Evolutionary conservation across 108 stramenopile species (phyloP), one percentile per base, ranked within the genome.

Genomic region (Skeletonema marinoi): DNA sequence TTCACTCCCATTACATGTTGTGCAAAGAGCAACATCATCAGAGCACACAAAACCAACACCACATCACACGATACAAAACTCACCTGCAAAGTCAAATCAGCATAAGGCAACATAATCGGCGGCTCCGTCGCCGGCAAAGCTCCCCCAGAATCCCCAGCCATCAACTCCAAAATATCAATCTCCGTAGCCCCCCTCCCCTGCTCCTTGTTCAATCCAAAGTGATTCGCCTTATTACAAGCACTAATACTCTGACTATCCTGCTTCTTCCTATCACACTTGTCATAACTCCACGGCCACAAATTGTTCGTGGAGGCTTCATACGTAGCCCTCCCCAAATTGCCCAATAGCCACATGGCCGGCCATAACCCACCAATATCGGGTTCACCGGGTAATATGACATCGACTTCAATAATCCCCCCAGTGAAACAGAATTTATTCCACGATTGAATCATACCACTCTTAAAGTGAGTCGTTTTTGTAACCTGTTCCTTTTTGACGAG

Each of bases 391-490:
- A 99, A 78, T 21, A 92, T 86, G 6, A 96, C 90, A 75, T 90
- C 88, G 35, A 98, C 91, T 81, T 98, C 97, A 17, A 99, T 71
- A 36, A 97, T 93, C 10, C 98, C 98, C 44, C 98, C 98, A 11
- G 97, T 96, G 73, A 98, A 99, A 75, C 98, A 99, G 77, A 99
- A 98, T 81, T 99, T 99, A 81, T 99, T 86, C 98, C 98, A 99
- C 35, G 80, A 77, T 65, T 96, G 96, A 10, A 99, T 63, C 96
- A 97, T 98, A 1, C 96, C 98, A 13, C 87, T 87, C 46, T 89
- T 90, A 79, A 86, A 96, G 56, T 92, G 14, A 7, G 50, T 51
- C 19, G 50, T 51, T 21, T 51, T 51, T 3, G n/a, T 7, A 3
- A 51, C 50, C n/a, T 19, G 12, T 32, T 80, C 67, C 66, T 92